A percentile compares a stretch with the other conserved stretches of the same genome.
Conservation (phyloP, 345 rosid genomes). For the Clausena lansium region DNA sequence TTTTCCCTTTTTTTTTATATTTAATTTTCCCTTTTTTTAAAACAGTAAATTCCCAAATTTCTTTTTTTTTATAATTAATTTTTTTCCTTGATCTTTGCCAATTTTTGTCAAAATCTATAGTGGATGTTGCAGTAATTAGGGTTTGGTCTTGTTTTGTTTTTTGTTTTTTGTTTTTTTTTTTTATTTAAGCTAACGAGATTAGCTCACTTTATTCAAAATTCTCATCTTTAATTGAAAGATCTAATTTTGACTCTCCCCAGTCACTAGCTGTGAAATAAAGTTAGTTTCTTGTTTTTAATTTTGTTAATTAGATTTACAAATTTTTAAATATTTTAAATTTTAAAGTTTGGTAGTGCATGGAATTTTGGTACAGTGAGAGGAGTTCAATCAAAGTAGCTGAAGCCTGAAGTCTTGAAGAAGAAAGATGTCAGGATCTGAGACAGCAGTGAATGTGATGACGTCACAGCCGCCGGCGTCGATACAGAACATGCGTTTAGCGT, state of each 20-base stretch:
- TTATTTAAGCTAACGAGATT: conserved; percentile 9
- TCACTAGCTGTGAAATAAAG: background rate
- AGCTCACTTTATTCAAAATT: background rate
- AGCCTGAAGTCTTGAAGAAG: background rate
- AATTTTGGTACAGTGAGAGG: conserved; percentile 9
- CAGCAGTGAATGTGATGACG: conserved; percentile 43
- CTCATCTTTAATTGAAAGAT: background rate
- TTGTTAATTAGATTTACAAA: background rate
- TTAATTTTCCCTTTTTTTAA: conserved; percentile 1
- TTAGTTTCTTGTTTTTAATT: background rate
- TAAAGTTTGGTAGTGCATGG: conserved; percentile 9
- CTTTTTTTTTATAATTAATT: conserved; percentile 11
- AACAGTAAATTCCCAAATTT: conserved; percentile 21
- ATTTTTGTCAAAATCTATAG: background rate
- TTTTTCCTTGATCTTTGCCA: background rate
- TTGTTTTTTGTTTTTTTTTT: too few relatives aligned
- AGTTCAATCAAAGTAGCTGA: background rate
- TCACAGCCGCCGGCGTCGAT: conserved; percentile 31
- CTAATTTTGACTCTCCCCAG: background rate
- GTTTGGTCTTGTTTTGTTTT: conserved; percentile 9
- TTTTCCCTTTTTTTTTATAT: background rate
- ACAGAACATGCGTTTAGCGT: conserved; percentile 56
- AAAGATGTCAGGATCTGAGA: conserved; percentile 57
- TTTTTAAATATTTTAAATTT: background rate
- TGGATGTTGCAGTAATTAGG: conserved; percentile 18